Evolutionary conservation across 1,284 basidiomycete genomes (phyloP).

Genomic region (Ustilago bromivora): DNA sequence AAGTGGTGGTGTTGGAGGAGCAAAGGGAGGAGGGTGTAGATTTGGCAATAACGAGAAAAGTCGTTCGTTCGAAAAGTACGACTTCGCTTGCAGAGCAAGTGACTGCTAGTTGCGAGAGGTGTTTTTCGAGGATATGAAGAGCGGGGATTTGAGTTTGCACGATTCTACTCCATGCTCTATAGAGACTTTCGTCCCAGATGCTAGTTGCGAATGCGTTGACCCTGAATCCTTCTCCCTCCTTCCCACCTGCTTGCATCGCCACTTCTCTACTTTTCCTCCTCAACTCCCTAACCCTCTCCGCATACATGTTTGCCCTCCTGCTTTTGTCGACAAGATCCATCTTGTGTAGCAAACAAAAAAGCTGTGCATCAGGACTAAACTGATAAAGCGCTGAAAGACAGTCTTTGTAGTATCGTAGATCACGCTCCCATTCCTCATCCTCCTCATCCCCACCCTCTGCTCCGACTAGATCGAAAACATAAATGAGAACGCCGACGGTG

Average conservation of each 20-base stretch:
- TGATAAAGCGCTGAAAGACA: conserved; percentile 61
- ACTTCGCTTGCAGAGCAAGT: conserved; percentile 91
- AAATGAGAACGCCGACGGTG: conserved; percentile 95
- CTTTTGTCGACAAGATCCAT: conserved; percentile 81
- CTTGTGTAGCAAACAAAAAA: conserved; percentile 95
- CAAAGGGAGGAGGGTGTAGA: conserved; percentile 5
- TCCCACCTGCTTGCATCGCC: conserved; percentile 30
- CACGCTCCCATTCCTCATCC: conserved; percentile 73
- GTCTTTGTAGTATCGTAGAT: conserved; percentile 66
- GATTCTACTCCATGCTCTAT: conserved; percentile 98
- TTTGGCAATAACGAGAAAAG: conserved; percentile 89
- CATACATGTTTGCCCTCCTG: conserved; percentile 75
- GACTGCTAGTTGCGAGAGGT: conserved; percentile 85
- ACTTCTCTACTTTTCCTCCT: conserved; percentile 57
- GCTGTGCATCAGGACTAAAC: conserved; percentile 76
- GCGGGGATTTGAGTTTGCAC: conserved; percentile 97
- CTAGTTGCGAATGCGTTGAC: conserved; percentile 83
- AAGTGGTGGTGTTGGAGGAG: not conserved
- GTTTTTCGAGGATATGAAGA: conserved; percentile 84
- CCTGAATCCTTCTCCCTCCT: conserved; percentile 71
- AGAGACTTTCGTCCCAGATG: conserved; percentile 97
- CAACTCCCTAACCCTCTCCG: conserved; percentile 71
- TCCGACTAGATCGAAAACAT: conserved; percentile 87
- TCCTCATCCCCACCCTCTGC: conserved; percentile 58
- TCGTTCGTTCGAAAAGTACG: conserved; percentile 94